Base-by-base conservation (phyloP, 768 basidiomycete genomes). In the Hortiboletus flavorubellus region DNA sequence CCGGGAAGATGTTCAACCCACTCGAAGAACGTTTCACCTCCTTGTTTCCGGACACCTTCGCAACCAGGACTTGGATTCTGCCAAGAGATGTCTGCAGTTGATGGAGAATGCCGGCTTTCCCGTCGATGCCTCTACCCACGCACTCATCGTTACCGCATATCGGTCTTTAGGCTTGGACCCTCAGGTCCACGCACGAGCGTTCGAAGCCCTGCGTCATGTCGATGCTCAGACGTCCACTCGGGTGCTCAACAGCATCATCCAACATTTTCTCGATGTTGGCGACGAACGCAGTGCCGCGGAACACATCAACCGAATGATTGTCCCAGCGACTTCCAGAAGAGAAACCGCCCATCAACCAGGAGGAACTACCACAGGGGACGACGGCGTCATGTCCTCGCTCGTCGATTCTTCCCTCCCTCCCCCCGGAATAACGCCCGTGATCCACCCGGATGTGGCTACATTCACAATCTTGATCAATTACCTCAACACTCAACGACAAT, bases 171-270 rank as follows among this genome's bases (percentile, higher is more conserved):
- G 89, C 14, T 71, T 75, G 29, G 83, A 89, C 63, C 60, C 63
- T 9, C 70, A 79, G 53, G 80, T 91, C 26, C 78, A 83, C 61
- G 66, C 72, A 40, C 76, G 74, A 49, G 81, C 82, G 2, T 62
- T 88, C 55, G 72, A 75, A 33, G 73, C 73, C 29, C 64, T 91
- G 40, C 70, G 62, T 37, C 63, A 70, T 23, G 66, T 84, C 55
- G 72, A 74, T 56, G 61, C 60, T 14, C 68, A 59, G 4, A 69
- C 72, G 2, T 77, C 80, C 39, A 80, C 83, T n/a, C 67, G 70
- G 30, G 76, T 84, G n/a, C 65, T 91, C 66, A 92, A 92, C 76
- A 78, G 78, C 55, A 72, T 91, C n/a, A 75, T 90, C 42, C 81
- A 81, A 58, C 76, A 84, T 39, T 76, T 80, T 43, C 65, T 92